Evolutionary conservation across 106 monocot species (phyloP).

Genomic region (Platanthera guangdongensis): DNA sequence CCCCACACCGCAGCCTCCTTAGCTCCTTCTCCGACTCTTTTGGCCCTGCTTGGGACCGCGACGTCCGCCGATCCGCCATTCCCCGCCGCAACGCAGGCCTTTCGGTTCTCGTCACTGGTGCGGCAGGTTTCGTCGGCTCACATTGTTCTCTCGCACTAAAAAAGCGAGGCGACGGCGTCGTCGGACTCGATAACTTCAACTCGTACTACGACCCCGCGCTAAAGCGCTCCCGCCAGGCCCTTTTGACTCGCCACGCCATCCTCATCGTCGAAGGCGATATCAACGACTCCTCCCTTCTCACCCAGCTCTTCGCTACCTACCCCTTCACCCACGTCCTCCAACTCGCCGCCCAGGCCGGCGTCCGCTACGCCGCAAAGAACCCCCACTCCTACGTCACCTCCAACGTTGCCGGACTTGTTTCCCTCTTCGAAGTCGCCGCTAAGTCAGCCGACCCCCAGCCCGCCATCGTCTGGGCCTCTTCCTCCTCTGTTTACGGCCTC

Average conservation of each 20-base stretch:
- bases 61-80: conserved; percentile 6
- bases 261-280: conserved; percentile 12
- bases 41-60: background rate
- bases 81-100: background rate
- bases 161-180: conserved; percentile 14
- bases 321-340: conserved; percentile 22
- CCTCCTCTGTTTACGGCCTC: conserved; percentile 23
- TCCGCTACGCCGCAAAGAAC: conserved; percentile 20
- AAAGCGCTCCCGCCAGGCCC: conserved; percentile 9
- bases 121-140: background rate
- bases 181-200: conserved; percentile 18
- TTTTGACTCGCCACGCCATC: background rate
- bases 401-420: conserved; percentile 16
- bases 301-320: conserved; percentile 2
- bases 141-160: conserved; percentile 13
- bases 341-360: conserved; percentile 22
- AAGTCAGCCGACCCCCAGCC: conserved; percentile 10
- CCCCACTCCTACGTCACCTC: conserved; percentile 15
- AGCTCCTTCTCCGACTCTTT: background rate
- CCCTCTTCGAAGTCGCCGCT: conserved; percentile 10
- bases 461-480: conserved; percentile 20
- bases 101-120: conserved; percentile 12
- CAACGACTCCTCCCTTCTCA: conserved; percentile 3
- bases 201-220: conserved; percentile 16
- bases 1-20: background rate